Conservation (phyloP, 1,139 yeast genomes). For the Candida smagusa region DNA sequence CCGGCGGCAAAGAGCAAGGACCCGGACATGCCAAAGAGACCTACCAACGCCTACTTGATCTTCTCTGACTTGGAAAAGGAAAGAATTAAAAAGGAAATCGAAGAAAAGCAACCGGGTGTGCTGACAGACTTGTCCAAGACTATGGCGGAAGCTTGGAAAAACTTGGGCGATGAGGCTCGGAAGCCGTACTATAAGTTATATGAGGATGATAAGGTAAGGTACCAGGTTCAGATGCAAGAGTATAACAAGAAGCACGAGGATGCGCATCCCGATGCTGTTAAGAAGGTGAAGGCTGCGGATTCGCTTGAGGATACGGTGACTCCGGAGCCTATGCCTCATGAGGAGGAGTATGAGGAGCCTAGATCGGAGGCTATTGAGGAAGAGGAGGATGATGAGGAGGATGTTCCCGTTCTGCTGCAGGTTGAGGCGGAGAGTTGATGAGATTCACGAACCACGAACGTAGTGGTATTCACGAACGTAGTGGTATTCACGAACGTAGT, state of each 20-base stretch:
- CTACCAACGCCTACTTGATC: conserved; percentile 83
- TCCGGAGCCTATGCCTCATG: conserved; percentile 5
- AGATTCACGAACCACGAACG: too few relatives aligned
- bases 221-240: conserved; percentile 67
- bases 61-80: conserved; percentile 89
- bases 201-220: conserved; percentile 77
- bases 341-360: conserved; percentile 6
- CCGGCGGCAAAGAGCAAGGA: conserved; percentile 50
- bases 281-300: conserved; percentile 13
- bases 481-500: too few relatives aligned
- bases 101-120: conserved; percentile 43
- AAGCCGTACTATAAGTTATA: conserved; percentile 74
- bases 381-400: conserved; percentile 8
- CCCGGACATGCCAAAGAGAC: conserved; percentile 83
- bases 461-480: too few relatives aligned
- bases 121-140: conserved; percentile 67
- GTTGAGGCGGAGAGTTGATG: background rate
- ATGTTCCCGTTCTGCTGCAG: conserved; percentile 3
- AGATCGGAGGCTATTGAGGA: conserved; percentile 13
- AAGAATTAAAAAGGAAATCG: conserved; percentile 55
- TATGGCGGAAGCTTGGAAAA: conserved; percentile 86
- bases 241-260: conserved; percentile 44
- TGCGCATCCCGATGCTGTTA: conserved; percentile 8
- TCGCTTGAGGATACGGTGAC: conserved; percentile 5
- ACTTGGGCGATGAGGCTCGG: conserved; percentile 63